These are phyloP conservation scores for Cadophora gregata DNA, from an alignment of 2,329 filamentous ascomycete genomes.

Conservation along the genomic window DNA sequence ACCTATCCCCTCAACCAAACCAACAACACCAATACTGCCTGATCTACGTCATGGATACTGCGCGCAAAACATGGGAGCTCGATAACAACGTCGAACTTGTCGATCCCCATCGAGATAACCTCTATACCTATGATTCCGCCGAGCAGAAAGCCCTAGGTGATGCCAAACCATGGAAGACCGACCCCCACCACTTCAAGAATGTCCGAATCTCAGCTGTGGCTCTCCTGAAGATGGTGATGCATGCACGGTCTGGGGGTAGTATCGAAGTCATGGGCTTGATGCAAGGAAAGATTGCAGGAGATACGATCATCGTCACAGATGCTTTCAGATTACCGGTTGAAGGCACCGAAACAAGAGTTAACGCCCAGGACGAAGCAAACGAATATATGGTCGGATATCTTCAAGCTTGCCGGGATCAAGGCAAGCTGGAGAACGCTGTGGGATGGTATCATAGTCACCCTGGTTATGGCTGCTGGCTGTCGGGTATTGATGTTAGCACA, in stretches of 20 bases:
- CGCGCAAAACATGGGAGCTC: slow-evolving; percentile 75
- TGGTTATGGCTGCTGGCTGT: slow-evolving; percentile 97
- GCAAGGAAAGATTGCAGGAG: slow-evolving; percentile 88
- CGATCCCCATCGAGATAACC: slow-evolving; percentile 85
- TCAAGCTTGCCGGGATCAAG: slow-evolving; percentile 75
- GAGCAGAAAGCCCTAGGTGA: slow-evolving; percentile 71
- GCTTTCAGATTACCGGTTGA: slow-evolving; percentile 94
- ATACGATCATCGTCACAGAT: slow-evolving; percentile 91
- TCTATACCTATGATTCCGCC: slow-evolving; percentile 80
- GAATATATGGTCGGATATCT: slow-evolving; percentile 95
- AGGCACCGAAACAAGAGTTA: slow-evolving; percentile 97
- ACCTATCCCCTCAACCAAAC: not conserved
- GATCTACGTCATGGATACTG: slow-evolving; percentile 54
- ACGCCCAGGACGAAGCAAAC: slow-evolving; percentile 93
- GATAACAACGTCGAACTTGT: slow-evolving; percentile 86
- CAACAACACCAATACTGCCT: slow-evolving; percentile 5
- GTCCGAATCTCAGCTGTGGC: slow-evolving; percentile 94
- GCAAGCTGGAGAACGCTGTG: slow-evolving; percentile 85
- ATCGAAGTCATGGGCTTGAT: slow-evolving; percentile 98
- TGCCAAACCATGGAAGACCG: slow-evolving; percentile 74
- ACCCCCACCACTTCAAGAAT: slow-evolving; percentile 88
- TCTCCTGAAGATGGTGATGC: slow-evolving; percentile 98
- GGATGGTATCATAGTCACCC: slow-evolving; percentile 99
- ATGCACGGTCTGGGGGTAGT: slow-evolving; percentile 90
- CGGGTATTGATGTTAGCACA: slow-evolving; percentile 92